Conservation (phyloP, 371 early-diverging fungal genomes). For the Syncephalastrum monosporum region DNA sequence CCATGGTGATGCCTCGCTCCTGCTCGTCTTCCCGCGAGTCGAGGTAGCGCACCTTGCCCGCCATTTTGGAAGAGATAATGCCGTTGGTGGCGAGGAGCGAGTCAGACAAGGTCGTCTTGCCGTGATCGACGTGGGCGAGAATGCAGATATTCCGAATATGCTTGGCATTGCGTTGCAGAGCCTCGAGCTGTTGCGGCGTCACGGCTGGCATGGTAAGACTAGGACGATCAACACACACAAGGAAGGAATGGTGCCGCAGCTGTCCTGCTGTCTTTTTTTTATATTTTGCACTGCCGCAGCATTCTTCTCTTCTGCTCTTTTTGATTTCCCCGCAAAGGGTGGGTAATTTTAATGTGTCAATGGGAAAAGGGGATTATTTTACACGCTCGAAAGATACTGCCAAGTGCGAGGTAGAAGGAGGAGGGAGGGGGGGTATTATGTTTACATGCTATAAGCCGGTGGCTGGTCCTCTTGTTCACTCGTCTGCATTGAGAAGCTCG, state of each 20-base stretch:
- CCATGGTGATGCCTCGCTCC: constrained; percentile 99
- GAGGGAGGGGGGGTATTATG: background rate
- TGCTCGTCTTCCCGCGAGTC: constrained; percentile 99
- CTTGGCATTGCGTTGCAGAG: constrained; percentile 61
- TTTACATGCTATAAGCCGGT: constrained; percentile 17
- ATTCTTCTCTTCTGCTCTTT: no score
- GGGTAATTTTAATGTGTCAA: no score
- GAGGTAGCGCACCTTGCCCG: constrained; percentile 98
- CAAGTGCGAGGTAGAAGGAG: no score
- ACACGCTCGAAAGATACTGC: no score
- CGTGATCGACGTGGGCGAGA: constrained; percentile 98
- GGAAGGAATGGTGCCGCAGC: no score
- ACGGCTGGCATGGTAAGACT: constrained; percentile 58
- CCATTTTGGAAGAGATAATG: constrained; percentile 93
- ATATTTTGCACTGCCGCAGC: no score
- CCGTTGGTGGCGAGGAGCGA: constrained; percentile 96
- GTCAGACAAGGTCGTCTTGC: constrained; percentile 99
- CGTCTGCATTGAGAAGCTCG: no score
- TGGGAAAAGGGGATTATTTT: no score
- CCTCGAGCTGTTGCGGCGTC: constrained; percentile 56
- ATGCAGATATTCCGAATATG: constrained; percentile 95
- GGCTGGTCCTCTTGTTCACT: constrained; percentile 17
- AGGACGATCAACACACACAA: no score
- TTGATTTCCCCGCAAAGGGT: no score
- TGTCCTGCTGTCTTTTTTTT: no score